Base-by-base conservation (phyloP, 2,329 filamentous ascomycete species). In the Alternaria brassicicola region DNA sequence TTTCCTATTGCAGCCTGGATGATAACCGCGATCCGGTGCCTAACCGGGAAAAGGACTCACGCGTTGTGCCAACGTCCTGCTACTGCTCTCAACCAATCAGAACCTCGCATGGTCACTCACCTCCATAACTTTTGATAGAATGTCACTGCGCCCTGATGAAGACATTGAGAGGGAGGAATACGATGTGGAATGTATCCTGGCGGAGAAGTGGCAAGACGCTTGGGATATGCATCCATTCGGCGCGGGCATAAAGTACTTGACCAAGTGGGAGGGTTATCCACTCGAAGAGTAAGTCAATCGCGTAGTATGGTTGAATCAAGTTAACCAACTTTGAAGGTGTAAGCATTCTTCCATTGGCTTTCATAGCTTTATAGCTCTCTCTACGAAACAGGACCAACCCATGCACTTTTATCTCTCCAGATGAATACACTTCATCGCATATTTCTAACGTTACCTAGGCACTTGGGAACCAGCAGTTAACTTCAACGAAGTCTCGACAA, bases 181-280 rank as follows among this genome's bases (percentile, higher is more conserved):
- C 38, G 41, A 52, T 3, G 63, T 67, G 5, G 66, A 76, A 17
- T 53, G 59, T 10, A 69, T 76, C 47, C 38, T 74, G 6, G 64
- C 68, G 1, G 67, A 73, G 41, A 75, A 76, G 31, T 72, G 86
- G 17, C 43, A 35, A 35, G 79, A 80, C 1, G 82, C 88, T 66
- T 59, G 46, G 45, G 76, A 64, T 1, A 59, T 73, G 8, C 52
- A 69, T 4, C 72, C 72, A 10, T 76, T 31, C 19, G 41, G 21
- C 5, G 43, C 52, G 21, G 53, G 30, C 3, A 53, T 75, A 66
- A 54, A 78, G 23, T 92, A 86, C 68, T 81, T 92, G 1, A 83
- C 91, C 21, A 82, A 85, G 58, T 92, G 89, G 89, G 78, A 80
- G 25, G 82, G 79, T 2, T 93, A 88, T 67, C 78, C 81, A 1